Percentiles rank a stretch among this genome's conserved stretches.
Conservation (phyloP, 2,329 filamentous ascomycete genomes). For the Cordyceps farinosa region DNA sequence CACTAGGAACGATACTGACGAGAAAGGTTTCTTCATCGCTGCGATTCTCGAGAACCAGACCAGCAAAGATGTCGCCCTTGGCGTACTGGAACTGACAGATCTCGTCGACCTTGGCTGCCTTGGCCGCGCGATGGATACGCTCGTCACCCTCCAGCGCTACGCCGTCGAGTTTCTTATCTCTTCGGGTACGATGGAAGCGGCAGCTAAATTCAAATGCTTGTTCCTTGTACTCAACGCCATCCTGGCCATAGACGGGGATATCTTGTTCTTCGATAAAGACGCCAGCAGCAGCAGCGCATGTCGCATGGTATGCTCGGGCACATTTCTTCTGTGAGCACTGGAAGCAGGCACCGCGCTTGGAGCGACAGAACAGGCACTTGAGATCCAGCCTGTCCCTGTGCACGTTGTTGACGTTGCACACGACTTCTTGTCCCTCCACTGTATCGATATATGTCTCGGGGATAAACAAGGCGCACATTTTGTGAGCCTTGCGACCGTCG, state of each 20-base stretch:
- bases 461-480: conserved; percentile 84
- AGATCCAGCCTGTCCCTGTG: conserved; percentile 84
- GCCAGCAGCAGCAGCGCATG: conserved; percentile 86
- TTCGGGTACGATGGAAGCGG: conserved; percentile 86
- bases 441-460: conserved; percentile 85
- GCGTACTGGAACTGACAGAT: conserved; percentile 84
- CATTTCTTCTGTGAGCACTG: conserved; percentile 96
- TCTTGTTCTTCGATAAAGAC: conserved; percentile 87
- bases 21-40: conserved; percentile 70
- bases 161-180: conserved; percentile 70
- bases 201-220: conserved; percentile 91
- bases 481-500: conserved; percentile 81
- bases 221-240: conserved; percentile 88
- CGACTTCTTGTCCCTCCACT: conserved; percentile 65
- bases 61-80: conserved; percentile 85
- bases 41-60: conserved; percentile 80
- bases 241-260: conserved; percentile 81
- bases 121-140: conserved; percentile 65
- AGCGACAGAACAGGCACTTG: conserved; percentile 92
- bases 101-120: conserved; percentile 65
- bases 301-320: conserved; percentile 88
- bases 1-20: conserved; percentile 78
- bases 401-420: conserved; percentile 77
- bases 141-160: conserved; percentile 67
- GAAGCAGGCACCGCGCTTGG: conserved; percentile 92